Conservation (phyloP, 2,329 filamentous ascomycete species). For the Claviceps digitariae region DNA sequence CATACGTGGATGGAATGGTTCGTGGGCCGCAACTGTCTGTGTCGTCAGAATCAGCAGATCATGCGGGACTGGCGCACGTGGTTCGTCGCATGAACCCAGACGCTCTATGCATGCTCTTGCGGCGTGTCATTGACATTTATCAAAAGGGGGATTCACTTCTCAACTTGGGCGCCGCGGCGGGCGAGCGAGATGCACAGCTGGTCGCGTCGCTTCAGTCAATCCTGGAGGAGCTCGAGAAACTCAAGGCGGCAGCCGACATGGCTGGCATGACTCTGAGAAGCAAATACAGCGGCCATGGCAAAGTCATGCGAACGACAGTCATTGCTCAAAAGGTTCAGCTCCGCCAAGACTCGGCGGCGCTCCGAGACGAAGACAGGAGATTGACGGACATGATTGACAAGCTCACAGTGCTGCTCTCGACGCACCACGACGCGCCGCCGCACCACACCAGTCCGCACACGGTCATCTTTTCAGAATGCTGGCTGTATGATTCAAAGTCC, state of each 20-base stretch:
- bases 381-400: conserved; percentile 55
- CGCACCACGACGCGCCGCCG: conserved; percentile 12
- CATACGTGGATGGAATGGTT: conserved; percentile 49
- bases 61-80: conserved; percentile 40
- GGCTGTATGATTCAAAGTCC: conserved; percentile 59
- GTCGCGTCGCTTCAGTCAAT: conserved; percentile 25
- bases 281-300: conserved; percentile 59
- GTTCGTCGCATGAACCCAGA: conserved; percentile 41
- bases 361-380: conserved; percentile 56
- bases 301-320: conserved; percentile 61
- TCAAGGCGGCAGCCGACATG: conserved; percentile 32
- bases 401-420: conserved; percentile 14
- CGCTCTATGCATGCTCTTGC: conserved; percentile 15
- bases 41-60: conserved; percentile 15
- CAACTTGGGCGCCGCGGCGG: conserved; percentile 18
- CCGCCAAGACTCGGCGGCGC: conserved; percentile 56
- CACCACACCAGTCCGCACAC: conserved; percentile 18
- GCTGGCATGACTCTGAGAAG: conserved; percentile 47
- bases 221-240: conserved; percentile 29
- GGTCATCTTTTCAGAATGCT: conserved; percentile 54
- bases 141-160: conserved; percentile 24
- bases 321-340: conserved; percentile 72
- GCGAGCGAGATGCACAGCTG: conserved; percentile 19
- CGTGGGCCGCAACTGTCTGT: conserved; percentile 36
- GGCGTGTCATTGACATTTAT: conserved; percentile 15